Evolutionary conservation across 805 yeast species (phyloP).

Genomic region (Zygosaccharomyces rouxii): DNA sequence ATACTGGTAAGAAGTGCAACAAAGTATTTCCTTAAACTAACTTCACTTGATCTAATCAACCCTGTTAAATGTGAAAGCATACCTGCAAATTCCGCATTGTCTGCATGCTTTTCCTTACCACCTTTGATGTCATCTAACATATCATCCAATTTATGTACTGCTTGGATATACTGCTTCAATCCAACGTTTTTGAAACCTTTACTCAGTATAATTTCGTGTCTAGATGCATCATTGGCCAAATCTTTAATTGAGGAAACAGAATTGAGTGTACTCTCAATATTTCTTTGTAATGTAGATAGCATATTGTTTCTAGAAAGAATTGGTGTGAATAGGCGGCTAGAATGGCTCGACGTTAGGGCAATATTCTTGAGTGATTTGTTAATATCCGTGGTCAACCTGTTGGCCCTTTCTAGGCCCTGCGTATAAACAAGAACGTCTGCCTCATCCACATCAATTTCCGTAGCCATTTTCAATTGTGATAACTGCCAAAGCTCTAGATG

Average conservation of each 20-base stretch:
- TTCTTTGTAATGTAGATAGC: slow-evolving; percentile 50
- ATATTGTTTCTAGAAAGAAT: slow-evolving; percentile 58
- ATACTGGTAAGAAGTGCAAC: slow-evolving; percentile 41
- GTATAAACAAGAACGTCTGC: slow-evolving; percentile 81
- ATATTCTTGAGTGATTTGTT: slow-evolving; percentile 52
- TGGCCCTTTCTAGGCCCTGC: slow-evolving; percentile 61
- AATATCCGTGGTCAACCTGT: slow-evolving; percentile 51
- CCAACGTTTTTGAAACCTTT: slow-evolving; percentile 34
- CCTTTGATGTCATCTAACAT: slow-evolving; percentile 43
- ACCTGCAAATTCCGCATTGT: slow-evolving; percentile 53
- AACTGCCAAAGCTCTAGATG: background rate
- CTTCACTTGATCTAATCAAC: slow-evolving; percentile 54
- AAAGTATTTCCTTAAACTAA: slow-evolving; percentile 48
- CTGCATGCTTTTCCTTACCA: slow-evolving; percentile 20
- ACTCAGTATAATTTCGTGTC: slow-evolving; percentile 37
- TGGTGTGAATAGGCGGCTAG: slow-evolving; percentile 57
- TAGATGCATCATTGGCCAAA: slow-evolving; percentile 43
- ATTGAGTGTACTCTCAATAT: slow-evolving; percentile 51
- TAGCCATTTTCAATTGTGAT: background rate
- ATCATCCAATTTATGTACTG: slow-evolving; percentile 43
- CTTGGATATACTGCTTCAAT: slow-evolving; percentile 37
- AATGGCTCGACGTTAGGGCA: slow-evolving; percentile 28
- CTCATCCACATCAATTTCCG: slow-evolving; percentile 57
- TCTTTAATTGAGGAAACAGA: slow-evolving; percentile 48
- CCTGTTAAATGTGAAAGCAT: slow-evolving; percentile 56